Base-by-base conservation (phyloP, 2,329 filamentous ascomycete species). In the Monosporascus sp. region DNA sequence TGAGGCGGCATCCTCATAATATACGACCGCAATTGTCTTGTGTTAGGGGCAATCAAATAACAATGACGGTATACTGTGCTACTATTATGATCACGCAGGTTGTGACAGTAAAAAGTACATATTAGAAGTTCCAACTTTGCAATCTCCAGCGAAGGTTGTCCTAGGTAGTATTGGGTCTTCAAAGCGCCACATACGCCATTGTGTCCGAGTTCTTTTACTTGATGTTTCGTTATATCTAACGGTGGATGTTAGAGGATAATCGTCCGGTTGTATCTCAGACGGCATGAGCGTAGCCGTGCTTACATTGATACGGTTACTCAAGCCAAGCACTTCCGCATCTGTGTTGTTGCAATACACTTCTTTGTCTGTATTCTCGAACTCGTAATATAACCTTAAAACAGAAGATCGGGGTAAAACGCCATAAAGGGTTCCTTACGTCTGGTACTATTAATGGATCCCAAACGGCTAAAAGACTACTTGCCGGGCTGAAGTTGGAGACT, bases 81-180 rank as follows among this genome's bases (percentile, higher is more conserved):
- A 22, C 40, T 47, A n/a, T 56, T 51, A 45, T 26, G 14, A 50
- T 20, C 4, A 51, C 26, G 37, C 51, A 56, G 17, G 50, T 22
- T 15, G 51, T 50, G 17, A 43, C 40, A 8, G 37, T 26, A 6
- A 52, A 5, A 56, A 37, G 5, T 51, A 28, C 1, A 47, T n/a
- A 22, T 56, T 56, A 15, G 51, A 54, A n/a, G 54, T n/a, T 14
- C 48, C 49, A 31, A 54, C 37, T 40, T 37, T 41, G 20, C 54
- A 3, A 56, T 3, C 2, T 37, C 20, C 50, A 26, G 15, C 20
- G 46, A 52, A 5, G 49, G 49, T 26, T 56, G 22, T 1, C 37
- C 51, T 4, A 49, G 43, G 22, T 51, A 56, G 20, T 54, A 56
- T n/a, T 38, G 20, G 4, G 52, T 46, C n/a, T 48, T 37, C 15